Conservation (phyloP, 1,284 basidiomycete genomes). For the Leccinum subrobustum region DNA sequence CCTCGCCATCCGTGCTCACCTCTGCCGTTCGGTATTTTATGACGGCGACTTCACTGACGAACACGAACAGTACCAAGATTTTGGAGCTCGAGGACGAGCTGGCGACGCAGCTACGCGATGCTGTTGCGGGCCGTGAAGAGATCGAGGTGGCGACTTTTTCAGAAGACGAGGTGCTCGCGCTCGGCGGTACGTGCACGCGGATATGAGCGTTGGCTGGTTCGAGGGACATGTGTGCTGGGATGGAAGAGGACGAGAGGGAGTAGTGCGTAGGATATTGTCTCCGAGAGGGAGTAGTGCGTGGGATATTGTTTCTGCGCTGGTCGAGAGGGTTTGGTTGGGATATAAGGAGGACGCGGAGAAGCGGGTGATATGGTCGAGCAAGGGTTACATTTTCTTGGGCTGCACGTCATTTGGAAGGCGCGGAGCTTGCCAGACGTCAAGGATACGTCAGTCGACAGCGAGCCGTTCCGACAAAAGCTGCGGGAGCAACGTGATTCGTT, state of each 20-base stretch:
- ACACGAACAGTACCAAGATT: constrained; percentile 58
- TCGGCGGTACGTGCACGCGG: constrained; percentile 73
- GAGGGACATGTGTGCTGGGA: constrained; percentile 74
- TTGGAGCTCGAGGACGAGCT: constrained; percentile 86
- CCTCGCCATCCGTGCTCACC: no score
- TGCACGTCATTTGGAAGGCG: constrained; percentile 87
- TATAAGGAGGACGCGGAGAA: constrained; percentile 91
- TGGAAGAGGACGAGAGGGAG: constrained; percentile 90
- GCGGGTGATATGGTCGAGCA: constrained; percentile 48
- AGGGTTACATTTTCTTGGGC: constrained; percentile 71
- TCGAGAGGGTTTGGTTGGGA: constrained; percentile 82
- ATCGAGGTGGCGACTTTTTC: constrained; percentile 79
- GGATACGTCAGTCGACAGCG: constrained; percentile 56
- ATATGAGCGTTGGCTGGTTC: constrained; percentile 56
- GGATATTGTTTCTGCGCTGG: constrained; percentile 84
- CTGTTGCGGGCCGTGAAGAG: constrained; percentile 78
- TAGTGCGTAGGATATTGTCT: constrained; percentile 87
- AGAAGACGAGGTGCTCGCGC: constrained; percentile 79
- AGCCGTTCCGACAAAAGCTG: constrained; percentile 51
- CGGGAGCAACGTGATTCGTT: constrained; percentile 64
- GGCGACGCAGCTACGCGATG: constrained; percentile 62
- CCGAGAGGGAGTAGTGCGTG: constrained; percentile 83
- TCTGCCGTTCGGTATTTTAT: no score
- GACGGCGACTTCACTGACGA: constrained; percentile 62
- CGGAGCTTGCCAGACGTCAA: constrained; percentile 46